Evolutionary conservation across 139 green algal species (phyloP).

Genomic region (Chlamydomonas schloesseri): DNA sequence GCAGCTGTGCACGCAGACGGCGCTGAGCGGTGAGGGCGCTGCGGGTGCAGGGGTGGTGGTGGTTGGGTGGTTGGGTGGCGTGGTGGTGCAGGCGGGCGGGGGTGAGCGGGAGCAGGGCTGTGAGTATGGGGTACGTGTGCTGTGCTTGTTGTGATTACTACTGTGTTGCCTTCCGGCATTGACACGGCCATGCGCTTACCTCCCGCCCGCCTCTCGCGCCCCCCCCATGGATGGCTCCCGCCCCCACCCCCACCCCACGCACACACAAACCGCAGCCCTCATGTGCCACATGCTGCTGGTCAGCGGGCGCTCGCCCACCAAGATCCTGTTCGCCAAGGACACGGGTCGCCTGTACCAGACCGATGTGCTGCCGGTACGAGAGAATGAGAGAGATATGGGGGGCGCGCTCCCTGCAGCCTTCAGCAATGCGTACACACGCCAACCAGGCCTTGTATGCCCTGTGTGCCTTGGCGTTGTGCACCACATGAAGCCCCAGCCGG

Average conservation of each 20-base stretch:
- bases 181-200: neutral
- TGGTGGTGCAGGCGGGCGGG: neutral
- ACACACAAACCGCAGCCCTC: conserved; percentile 60
- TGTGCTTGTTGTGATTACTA: no score
- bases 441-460: no score
- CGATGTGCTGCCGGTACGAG: conserved; percentile 82
- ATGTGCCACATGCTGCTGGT: conserved; percentile 90
- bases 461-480: no score
- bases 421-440: no score
- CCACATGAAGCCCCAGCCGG: no score
- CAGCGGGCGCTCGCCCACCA: conserved; percentile 87
- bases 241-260: neutral
- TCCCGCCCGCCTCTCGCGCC: conserved; percentile 40
- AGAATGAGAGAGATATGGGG: no score
- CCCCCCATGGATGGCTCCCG: neutral
- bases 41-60: neutral
- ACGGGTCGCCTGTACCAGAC: conserved; percentile 87
- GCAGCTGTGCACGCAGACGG: conserved; percentile 89
- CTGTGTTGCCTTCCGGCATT: no score
- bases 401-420: no score
- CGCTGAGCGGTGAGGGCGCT: conserved; percentile 73
- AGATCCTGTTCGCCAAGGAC: conserved; percentile 91
- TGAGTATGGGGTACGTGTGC: neutral
- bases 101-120: neutral
- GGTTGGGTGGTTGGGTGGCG: neutral